phyloP scores from a whole-genome alignment of 139 green algal genomes.

The Asterochloris erici region DNA sequence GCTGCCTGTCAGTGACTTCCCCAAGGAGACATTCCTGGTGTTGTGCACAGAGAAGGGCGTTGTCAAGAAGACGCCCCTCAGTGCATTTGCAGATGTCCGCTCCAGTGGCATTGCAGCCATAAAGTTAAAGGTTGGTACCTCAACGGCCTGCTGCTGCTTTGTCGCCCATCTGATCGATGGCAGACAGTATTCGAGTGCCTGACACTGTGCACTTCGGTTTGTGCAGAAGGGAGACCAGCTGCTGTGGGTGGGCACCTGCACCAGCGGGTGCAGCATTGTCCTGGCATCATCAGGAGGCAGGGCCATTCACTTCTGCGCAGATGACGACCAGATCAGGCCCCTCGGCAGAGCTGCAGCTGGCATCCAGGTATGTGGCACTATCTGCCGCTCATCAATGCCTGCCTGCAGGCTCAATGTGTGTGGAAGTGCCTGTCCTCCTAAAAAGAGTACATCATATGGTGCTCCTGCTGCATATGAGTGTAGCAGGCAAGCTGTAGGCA shows the following conservation, averaged over 20 bases:
- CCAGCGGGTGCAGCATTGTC: constrained; percentile 38
- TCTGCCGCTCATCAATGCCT: background rate
- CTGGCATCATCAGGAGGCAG: constrained; percentile 45
- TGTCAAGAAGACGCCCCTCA: constrained; percentile 66
- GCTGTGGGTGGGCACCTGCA: constrained; percentile 42
- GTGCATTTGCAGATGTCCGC: constrained; percentile 38
- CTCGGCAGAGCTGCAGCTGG: constrained; percentile 1
- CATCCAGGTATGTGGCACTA: background rate
- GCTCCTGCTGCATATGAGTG: too few species aligned
- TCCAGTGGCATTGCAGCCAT: constrained; percentile 42
- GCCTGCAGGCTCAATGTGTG: background rate
- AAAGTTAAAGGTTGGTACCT: constrained; percentile 20
- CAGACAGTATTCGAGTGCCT: too few species aligned
- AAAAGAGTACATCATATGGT: too few species aligned
- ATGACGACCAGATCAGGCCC: constrained; percentile 6
- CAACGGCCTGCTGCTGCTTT: background rate
- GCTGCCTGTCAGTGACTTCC: constrained; percentile 45
- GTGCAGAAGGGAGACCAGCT: constrained; percentile 41
- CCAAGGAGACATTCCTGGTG: constrained; percentile 36
- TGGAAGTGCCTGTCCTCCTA: too few species aligned
- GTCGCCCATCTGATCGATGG: background rate
- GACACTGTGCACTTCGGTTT: background rate
- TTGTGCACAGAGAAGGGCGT: constrained; percentile 55
- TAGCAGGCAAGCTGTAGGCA: too few species aligned
- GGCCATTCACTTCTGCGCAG: constrained; percentile 33